These are phyloP conservation scores for Colletotrichum spaethianum DNA, from an alignment of 2,329 filamentous ascomycete genomes.

Conservation along the genomic window DNA sequence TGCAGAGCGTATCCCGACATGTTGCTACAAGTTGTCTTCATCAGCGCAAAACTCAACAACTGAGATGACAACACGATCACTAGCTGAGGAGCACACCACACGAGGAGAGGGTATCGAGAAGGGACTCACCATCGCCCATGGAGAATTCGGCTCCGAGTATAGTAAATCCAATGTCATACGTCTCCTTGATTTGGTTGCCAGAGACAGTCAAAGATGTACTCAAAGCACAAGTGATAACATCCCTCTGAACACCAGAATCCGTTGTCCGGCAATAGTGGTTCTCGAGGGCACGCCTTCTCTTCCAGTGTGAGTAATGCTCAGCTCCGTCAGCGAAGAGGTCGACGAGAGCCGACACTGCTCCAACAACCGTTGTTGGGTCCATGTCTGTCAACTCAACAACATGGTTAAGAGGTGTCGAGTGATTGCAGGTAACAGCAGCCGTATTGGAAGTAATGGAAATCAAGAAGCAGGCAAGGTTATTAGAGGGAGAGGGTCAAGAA, in stretches of 20 bases:
- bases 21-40: background rate
- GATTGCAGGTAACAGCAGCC: background rate
- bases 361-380: constrained; percentile 44
- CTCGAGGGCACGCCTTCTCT: constrained; percentile 48
- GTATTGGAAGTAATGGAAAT: background rate
- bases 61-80: background rate
- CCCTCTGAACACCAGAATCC: constrained; percentile 22
- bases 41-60: constrained; percentile 42
- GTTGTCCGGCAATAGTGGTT: constrained; percentile 51
- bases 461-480: background rate
- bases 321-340: constrained; percentile 40
- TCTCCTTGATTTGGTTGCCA: constrained; percentile 48
- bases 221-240: constrained; percentile 49
- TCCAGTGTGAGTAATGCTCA: constrained; percentile 53
- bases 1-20: constrained; percentile 49
- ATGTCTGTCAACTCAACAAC: constrained; percentile 34
- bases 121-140: constrained; percentile 52
- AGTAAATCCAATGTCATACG: constrained; percentile 51
- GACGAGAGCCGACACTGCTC: constrained; percentile 41
- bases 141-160: constrained; percentile 54
- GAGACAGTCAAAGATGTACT: constrained; percentile 53
- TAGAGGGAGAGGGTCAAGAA: background rate
- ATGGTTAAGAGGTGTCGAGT: constrained; percentile 21
- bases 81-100: background rate
- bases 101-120: background rate